These are phyloP conservation scores for Phaeophleospora eucalypticola DNA, from an alignment of 2,329 filamentous ascomycete species.

Conservation along the genomic window DNA sequence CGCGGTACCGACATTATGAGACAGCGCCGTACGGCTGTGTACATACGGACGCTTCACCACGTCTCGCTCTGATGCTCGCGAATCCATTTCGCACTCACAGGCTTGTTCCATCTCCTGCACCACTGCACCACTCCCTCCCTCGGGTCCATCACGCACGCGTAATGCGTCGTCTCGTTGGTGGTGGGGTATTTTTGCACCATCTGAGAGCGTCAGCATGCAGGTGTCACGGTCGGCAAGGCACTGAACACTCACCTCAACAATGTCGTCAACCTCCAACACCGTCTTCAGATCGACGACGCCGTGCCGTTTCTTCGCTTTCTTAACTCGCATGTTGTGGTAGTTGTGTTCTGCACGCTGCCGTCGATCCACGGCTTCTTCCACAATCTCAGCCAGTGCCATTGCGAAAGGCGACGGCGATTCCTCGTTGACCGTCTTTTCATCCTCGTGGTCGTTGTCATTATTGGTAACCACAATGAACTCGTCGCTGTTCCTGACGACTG, in stretches of 20 bases:
- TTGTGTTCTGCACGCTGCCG: constrained; percentile 30
- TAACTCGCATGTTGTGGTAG: constrained; percentile 24
- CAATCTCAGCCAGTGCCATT: constrained; percentile 23
- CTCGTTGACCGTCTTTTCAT: constrained; percentile 16
- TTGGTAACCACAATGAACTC: constrained; percentile 57
- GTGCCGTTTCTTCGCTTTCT: constrained; percentile 1
- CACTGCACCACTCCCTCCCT: constrained; percentile 16
- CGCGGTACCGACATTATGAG: too few relatives aligned
- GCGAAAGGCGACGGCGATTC: constrained; percentile 10
- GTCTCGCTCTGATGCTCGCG: constrained; percentile 12
- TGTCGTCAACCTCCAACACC: constrained; percentile 33
- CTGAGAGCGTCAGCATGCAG: constrained; percentile 6
- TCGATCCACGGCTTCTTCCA: constrained; percentile 35
- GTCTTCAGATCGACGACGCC: constrained; percentile 20
- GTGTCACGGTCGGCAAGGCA: too few relatives aligned
- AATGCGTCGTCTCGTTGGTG: constrained; percentile 57
- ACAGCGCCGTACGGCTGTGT: too few relatives aligned
- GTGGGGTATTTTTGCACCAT: constrained; percentile 53
- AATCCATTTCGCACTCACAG: constrained; percentile 19
- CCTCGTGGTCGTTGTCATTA: constrained; percentile 42
- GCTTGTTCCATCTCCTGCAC: constrained; percentile 21
- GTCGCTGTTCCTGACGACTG: constrained; percentile 41
- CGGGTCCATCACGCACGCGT: constrained; percentile 56
- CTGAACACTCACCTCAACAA: constrained; percentile 31
- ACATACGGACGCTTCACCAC: too few relatives aligned